phyloP scores from a whole-genome alignment of 2,329 filamentous ascomycete genomes.

The Akanthomyces muscarius region DNA sequence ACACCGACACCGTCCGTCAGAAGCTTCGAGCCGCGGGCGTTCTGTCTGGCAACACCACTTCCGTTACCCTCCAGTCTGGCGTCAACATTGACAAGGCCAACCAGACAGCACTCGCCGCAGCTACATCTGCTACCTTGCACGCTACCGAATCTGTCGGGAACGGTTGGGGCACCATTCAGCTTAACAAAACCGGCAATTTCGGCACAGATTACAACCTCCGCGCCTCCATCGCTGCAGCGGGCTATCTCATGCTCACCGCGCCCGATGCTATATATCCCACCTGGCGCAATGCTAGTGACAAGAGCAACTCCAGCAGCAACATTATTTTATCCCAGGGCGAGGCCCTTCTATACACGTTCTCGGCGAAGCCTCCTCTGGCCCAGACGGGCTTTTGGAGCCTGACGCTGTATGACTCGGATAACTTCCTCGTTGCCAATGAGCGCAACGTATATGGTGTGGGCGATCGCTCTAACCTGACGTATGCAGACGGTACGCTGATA shows the following conservation, averaged over 20 bases:
- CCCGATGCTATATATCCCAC: slow-evolving; percentile 18
- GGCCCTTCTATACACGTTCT: slow-evolving; percentile 18
- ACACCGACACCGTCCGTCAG: slow-evolving; percentile 10
- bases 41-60: slow-evolving; percentile 3
- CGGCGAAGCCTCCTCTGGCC: slow-evolving; percentile 15
- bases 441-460: slow-evolving; percentile 25
- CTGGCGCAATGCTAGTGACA: slow-evolving; percentile 2
- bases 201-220: slow-evolving; percentile 11
- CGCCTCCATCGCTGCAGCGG: slow-evolving; percentile 3
- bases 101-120: slow-evolving; percentile 13
- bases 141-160: slow-evolving; percentile 4
- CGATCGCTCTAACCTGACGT: slow-evolving; percentile 26
- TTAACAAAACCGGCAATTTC: slow-evolving; percentile 5
- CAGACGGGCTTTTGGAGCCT: slow-evolving; percentile 27
- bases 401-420: slow-evolving; percentile 24
- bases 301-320: background rate
- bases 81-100: slow-evolving; percentile 9
- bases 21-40: slow-evolving; percentile 15
- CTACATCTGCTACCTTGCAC: slow-evolving; percentile 12
- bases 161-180: slow-evolving; percentile 15
- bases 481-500: slow-evolving; percentile 22
- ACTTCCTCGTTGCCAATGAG: slow-evolving; percentile 25
- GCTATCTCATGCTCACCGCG: slow-evolving; percentile 18
- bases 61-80: background rate
- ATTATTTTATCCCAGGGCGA: slow-evolving; percentile 1